A percentile compares a stretch with the other conserved stretches of the same genome.
phyloP scores from a whole-genome alignment of 768 basidiomycete species.

The Suillus clintonianus region DNA sequence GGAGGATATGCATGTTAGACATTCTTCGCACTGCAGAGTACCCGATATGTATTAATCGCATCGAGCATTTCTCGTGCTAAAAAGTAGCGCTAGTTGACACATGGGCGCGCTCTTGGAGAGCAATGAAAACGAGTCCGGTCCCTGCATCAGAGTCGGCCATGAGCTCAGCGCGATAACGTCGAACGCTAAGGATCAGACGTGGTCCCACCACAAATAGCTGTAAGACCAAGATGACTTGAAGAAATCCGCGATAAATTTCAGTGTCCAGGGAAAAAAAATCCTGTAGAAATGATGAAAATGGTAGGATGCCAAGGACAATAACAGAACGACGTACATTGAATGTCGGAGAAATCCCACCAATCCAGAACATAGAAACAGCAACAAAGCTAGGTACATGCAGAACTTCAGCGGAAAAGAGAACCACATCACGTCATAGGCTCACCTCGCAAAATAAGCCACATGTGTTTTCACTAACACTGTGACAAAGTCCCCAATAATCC shows the following conservation, averaged over 20 bases:
- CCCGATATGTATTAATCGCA: background rate
- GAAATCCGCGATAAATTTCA: background rate
- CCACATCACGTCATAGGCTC: background rate
- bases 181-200: background rate
- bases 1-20: conserved; percentile 67
- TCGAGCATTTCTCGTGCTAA: background rate
- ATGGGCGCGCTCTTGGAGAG: background rate
- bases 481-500: background rate
- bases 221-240: background rate
- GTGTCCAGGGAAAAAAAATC: background rate
- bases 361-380: background rate
- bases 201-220: background rate
- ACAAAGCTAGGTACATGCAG: background rate
- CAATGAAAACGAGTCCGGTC: background rate
- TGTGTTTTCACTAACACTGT: background rate
- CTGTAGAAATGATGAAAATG: background rate
- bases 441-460: background rate
- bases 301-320: background rate
- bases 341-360: background rate
- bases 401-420: background rate
- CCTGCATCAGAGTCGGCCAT: background rate
- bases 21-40: conserved; percentile 39
- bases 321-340: background rate
- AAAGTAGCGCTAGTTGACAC: background rate
- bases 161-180: background rate